These are phyloP conservation scores for Tetrahymena elliotti DNA, from an alignment of 73 alveolate genomes.

Conservation along the genomic window DNA sequence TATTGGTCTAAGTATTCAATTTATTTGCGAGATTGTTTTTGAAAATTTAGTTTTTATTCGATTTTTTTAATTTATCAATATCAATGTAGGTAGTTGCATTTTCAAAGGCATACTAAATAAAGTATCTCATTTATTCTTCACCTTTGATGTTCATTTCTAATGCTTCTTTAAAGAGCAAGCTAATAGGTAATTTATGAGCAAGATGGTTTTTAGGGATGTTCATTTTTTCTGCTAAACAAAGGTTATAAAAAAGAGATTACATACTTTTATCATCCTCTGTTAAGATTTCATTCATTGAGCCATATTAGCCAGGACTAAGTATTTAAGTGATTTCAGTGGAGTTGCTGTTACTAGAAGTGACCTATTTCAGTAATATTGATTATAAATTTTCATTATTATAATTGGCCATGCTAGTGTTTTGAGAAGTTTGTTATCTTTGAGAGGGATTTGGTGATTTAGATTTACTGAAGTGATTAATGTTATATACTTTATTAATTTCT, in stretches of 20 bases:
- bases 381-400: background rate
- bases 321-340: background rate
- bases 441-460: background rate
- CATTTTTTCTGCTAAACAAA: background rate
- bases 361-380: background rate
- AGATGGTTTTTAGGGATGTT: constrained; percentile 3
- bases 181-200: background rate
- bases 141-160: background rate
- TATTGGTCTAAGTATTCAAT: background rate
- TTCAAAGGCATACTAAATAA: background rate
- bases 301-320: background rate
- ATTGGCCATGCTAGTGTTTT: background rate
- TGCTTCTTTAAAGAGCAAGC: background rate
- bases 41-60: background rate
- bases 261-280: background rate
- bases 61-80: background rate
- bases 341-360: background rate
- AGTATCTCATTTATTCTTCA: background rate
- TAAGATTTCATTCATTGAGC: background rate
- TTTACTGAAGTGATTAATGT: background rate
- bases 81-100: background rate
- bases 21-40: background rate
- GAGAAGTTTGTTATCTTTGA: background rate
- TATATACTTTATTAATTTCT: background rate
- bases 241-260: background rate